phyloP scores from a whole-genome alignment of 1,139 yeast species.

The Pichia sp. region DNA sequence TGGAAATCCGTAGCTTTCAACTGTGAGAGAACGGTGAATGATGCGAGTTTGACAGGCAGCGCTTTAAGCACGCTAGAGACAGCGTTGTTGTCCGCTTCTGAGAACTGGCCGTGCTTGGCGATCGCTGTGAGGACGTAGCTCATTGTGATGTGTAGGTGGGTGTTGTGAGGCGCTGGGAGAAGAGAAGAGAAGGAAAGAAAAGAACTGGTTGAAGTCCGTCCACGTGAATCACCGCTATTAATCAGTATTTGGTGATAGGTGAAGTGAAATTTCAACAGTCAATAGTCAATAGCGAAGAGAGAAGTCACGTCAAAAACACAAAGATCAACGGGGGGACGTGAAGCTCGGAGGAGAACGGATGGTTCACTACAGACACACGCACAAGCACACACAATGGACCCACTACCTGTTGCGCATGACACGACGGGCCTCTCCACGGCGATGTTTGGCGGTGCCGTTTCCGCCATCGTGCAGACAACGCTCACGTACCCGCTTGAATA shows the following conservation, averaged over 20 bases:
- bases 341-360: too few species aligned
- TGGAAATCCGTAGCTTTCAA: slow-evolving; percentile 30
- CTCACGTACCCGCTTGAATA: slow-evolving; percentile 82
- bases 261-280: too few species aligned
- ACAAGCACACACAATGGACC: slow-evolving; percentile 15
- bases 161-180: too few species aligned
- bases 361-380: too few species aligned
- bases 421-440: slow-evolving; percentile 38
- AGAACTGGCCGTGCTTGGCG: slow-evolving; percentile 16
- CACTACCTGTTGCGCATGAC: slow-evolving; percentile 15
- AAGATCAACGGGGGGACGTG: too few species aligned
- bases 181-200: too few species aligned
- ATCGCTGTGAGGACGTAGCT: slow-evolving; percentile 26
- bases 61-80: slow-evolving; percentile 21
- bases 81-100: slow-evolving; percentile 13
- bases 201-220: too few species aligned
- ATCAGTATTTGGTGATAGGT: too few species aligned
- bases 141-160: slow-evolving; percentile 18
- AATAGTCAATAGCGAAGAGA: too few species aligned
- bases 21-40: slow-evolving; percentile 23
- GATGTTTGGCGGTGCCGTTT: slow-evolving; percentile 50
- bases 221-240: too few species aligned
- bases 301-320: too few species aligned
- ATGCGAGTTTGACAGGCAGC: slow-evolving; percentile 24
- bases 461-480: slow-evolving; percentile 60